Base-by-base conservation (phyloP, 352 stramenopile species). In the Globisporangium takayamanum region DNA sequence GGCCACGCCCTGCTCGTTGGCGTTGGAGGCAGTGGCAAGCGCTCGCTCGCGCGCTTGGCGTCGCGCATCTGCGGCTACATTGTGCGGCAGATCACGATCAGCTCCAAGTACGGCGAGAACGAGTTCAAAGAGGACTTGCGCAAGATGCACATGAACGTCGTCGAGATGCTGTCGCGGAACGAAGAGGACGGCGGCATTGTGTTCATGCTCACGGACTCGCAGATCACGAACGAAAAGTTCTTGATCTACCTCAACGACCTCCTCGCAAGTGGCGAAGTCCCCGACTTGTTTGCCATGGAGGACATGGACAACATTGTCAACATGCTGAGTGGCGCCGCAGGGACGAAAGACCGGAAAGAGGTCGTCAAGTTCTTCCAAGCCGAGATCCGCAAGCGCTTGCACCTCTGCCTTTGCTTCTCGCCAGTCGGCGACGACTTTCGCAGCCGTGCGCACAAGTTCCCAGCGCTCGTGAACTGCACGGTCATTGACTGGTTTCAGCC, bases 141-240 rank as follows among this genome's bases (percentile, higher is more conserved):
- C 50, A 89, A 86, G 59, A 97, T 98, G 87, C 96, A 97, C 72
- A 87, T 97, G 62, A 91, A 80, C 5, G 72, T 98, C 30, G 96
- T 97, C 42, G 92, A 98, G 37, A 94, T 97, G 79, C 60, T 89
- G 5, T 89, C 80, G 28, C 78, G 84, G 26, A 84, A 81, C 26
- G 83, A 94, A 80, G 83, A 92, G 46, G 82, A 92, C 44, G 80
- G 80, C 39, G 91, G 89, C 4, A 74, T 98, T 37, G 90, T 98
- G 47, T 98, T 98, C 63, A 88, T 98, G 64, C 73, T 98, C 10
- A 97, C 90, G 1, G 95, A 98, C 63, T 95, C 82, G 4, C 91
- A 98, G 67, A 98, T 98, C 66, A 97, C 92, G 12, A 98, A 98
- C 72, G 94, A 98, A 63, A 90, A 96, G 42, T 98, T 98, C 70